Base-by-base conservation (phyloP, 1,284 basidiomycete species). In the Irpex sp. region DNA sequence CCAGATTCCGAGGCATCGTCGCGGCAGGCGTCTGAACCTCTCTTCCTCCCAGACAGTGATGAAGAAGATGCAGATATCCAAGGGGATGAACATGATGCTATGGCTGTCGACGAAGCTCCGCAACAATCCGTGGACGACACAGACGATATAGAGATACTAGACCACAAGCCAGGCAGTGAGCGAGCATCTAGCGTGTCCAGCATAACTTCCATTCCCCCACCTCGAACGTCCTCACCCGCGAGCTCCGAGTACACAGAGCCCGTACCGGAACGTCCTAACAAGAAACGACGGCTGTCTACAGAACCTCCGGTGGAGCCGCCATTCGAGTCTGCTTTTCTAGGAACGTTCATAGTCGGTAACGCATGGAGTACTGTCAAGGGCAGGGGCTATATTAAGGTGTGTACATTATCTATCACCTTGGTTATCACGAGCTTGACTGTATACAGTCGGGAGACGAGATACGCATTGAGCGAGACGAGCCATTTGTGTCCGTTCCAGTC, bases 331-430 rank as follows among this genome's bases (percentile, higher is more conserved):
- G 68, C 72, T 34, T 92, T 90, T 68, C 71, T 93, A 19, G 91
- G 91, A 9, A 86, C 87, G 54, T 80, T 92, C 62, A 67, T 92
- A 8, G 81, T 92, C n/a, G 80, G 82, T n/a, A 88, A 89, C 68
- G 91, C 89, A 7, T 93, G 89, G 89, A 89, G 88, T 66, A 93
- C 88, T 19, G 86, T 83, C n/a, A 88, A 84, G 61, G 90, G 89
- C 1, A 85, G 82, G 66, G 86, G 87, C 2, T 91, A 91, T 66
- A 77, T 90, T 54, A 86, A 86, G 61, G 66, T 65, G 31, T 47
- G 62, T 55, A 19, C 13, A 8, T 5, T n/a, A 49, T 37, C 2
- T 15, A 59, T 26, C 13, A 55, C 31, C 48, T 2, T 9, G 15
- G 44, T 47, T 1, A 56, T 13, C 13, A 19, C 13, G 15, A 3